Percentiles rank a stretch among this genome's conserved stretches.
phyloP scores from a whole-genome alignment of 1,139 yeast species.

The Kodamaea sp. region DNA sequence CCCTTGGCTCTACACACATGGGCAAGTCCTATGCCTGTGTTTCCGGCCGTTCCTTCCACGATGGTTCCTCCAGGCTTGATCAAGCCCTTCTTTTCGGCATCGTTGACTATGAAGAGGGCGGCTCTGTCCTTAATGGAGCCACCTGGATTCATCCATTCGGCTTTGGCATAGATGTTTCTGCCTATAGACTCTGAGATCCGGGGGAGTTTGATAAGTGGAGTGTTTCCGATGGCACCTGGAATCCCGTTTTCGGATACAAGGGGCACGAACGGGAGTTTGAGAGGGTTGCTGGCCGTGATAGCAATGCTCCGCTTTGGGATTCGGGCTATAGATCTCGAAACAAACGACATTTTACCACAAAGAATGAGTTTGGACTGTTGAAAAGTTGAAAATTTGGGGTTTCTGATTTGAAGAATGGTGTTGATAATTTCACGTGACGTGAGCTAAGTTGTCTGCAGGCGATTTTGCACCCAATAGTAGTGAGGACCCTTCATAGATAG shows the following conservation, averaged over 20 bases:
- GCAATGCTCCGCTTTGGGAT: constrained; percentile 14
- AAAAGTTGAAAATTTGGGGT: too few species aligned
- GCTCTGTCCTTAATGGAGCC: constrained; percentile 94
- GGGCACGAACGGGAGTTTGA: constrained; percentile 56
- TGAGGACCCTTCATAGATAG: too few species aligned
- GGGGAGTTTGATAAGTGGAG: constrained; percentile 74
- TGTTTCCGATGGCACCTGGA: constrained; percentile 81
- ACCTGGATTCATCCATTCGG: constrained; percentile 93
- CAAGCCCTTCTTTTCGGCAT: constrained; percentile 74
- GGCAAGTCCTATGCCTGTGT: constrained; percentile 89
- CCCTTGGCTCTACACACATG: constrained; percentile 85
- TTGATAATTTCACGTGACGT: too few species aligned
- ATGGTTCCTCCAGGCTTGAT: constrained; percentile 65
- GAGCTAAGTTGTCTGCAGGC: too few species aligned
- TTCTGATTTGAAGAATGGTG: too few species aligned
- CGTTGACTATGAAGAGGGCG: constrained; percentile 73
- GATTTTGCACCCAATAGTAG: too few species aligned
- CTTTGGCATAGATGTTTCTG: constrained; percentile 81
- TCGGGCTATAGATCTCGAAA: neutral
- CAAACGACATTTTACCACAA: too few species aligned
- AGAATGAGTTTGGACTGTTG: too few species aligned
- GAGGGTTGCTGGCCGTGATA: constrained; percentile 21
- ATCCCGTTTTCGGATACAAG: constrained; percentile 63
- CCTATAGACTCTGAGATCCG: constrained; percentile 62
- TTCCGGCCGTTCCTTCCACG: constrained; percentile 56